Conservation (phyloP, 2,329 filamentous ascomycete species). For the Aspergillus calidoustus region DNA sequence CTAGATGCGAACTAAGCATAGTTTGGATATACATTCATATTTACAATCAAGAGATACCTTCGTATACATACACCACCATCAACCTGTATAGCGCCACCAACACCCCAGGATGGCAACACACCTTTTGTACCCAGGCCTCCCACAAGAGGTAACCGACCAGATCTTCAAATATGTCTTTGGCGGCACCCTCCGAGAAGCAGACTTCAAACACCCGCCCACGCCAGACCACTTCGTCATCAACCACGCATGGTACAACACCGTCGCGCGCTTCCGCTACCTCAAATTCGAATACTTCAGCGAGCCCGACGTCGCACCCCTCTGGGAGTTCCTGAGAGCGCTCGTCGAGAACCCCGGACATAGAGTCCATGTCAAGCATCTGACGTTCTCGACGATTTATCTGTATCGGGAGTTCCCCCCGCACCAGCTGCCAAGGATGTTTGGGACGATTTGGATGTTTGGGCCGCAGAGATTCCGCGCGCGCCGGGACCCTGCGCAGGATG, state of each 20-base stretch:
- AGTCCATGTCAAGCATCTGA: neutral
- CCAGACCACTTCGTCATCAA: neutral
- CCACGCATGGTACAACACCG: neutral
- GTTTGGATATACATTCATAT: too few relatives aligned
- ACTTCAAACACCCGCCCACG: neutral
- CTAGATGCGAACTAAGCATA: too few relatives aligned
- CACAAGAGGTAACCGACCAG: neutral
- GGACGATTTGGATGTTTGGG: neutral
- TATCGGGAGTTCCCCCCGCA: neutral
- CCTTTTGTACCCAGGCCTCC: neutral
- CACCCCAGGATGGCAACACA: neutral
- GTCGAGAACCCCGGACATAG: neutral
- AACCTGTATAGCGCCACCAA: too few relatives aligned
- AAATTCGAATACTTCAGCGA: neutral
- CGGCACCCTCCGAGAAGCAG: neutral
- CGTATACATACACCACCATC: too few relatives aligned
- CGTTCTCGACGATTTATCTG: neutral
- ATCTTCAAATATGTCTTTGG: neutral
- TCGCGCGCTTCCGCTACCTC: neutral
- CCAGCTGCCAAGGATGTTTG: neutral
- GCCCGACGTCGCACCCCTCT: neutral
- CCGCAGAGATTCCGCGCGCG: neutral
- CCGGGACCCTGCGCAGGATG: neutral
- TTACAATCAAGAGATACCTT: too few relatives aligned
- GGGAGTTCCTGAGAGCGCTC: neutral